A percentile compares a stretch with the other conserved stretches of the same genome.
phyloP scores from a whole-genome alignment of 768 basidiomycete species.

The Roridomyces roridus region DNA sequence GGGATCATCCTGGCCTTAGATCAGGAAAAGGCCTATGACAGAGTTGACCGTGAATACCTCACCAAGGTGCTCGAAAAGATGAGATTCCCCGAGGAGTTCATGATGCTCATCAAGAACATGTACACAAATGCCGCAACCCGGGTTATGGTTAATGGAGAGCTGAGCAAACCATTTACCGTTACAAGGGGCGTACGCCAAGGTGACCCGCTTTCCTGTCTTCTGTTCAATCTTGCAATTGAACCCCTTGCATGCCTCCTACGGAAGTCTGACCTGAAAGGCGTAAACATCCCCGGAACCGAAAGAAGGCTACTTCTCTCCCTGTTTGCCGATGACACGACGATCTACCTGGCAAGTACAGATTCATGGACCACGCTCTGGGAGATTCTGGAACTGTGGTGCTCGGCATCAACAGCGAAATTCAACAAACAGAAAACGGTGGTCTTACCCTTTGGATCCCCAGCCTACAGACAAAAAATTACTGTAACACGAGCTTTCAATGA shows the following conservation, averaged over 20 bases:
- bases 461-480: background rate
- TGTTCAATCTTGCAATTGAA: constrained; percentile 48
- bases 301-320: constrained; percentile 36
- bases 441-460: background rate
- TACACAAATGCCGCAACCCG: background rate
- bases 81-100: background rate
- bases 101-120: background rate
- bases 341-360: constrained; percentile 38
- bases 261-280: constrained; percentile 34
- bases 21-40: background rate
- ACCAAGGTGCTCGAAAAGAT: background rate
- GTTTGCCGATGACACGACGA: constrained; percentile 50
- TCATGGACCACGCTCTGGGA: constrained; percentile 25
- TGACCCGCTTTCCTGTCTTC: constrained; percentile 44
- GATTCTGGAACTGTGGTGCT: constrained; percentile 45
- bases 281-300: constrained; percentile 20
- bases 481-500: background rate
- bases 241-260: constrained; percentile 38
- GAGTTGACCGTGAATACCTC: background rate
- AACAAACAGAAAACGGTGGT: constrained; percentile 40
- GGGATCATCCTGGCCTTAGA: background rate
- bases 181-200: constrained; percentile 33
- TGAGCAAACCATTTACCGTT: constrained; percentile 21
- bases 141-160: constrained; percentile 18
- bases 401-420: constrained; percentile 45